Base-by-base conservation (phyloP, 2,329 filamentous ascomycete genomes). In the Tolypocladium inflatum region DNA sequence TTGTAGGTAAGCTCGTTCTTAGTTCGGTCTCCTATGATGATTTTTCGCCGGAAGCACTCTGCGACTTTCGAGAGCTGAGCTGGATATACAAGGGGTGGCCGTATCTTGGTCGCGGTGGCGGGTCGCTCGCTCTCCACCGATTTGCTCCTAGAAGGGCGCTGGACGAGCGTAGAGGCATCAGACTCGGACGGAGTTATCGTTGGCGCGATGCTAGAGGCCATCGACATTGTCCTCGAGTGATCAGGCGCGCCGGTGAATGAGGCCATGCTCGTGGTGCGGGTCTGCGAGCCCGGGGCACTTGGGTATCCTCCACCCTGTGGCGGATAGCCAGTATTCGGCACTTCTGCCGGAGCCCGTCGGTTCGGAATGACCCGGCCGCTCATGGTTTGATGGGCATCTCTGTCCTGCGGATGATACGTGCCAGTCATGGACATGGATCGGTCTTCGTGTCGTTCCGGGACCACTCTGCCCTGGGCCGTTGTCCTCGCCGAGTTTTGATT, bases 1-100 rank as follows among this genome's bases (percentile, higher is more conserved):
- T 96, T 96, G 77, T 99, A 99, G 2, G 93, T 91, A 61, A 99
- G 79, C 58, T 93, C 93, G 78, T 99, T 97, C 80, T 99, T 99
- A 63, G 91, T 91, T 62, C 92, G 86, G 68, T 97, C 94, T 56
- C 88, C 87, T 30, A 92, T 82, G 30, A 87, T 83, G 54, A 99
- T 91, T 71, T 93, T 88, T 66, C 95, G 90, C 56, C 90, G 86
- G 74, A 99, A 97, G 57, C 90, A 91, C 67, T 95, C 90, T 48
- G 90, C 92, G 5, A 99, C 94, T 57, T 89, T 86, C n/a, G 94
- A 97, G 23, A 99, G 78, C 53, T 97, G 77, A 41, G 94, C 94
- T 30, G 94, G 94, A 70, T 99, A 97, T 1, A 97, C 93, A 23
- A 97, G 80, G 3, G 93, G 93, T 4, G 91, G 85, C 65, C 77